Percentiles rank a stretch among this genome's conserved stretches.
Evolutionary conservation across 1,284 basidiomycete species (phyloP).

Genomic region (Irpex sp.): DNA sequence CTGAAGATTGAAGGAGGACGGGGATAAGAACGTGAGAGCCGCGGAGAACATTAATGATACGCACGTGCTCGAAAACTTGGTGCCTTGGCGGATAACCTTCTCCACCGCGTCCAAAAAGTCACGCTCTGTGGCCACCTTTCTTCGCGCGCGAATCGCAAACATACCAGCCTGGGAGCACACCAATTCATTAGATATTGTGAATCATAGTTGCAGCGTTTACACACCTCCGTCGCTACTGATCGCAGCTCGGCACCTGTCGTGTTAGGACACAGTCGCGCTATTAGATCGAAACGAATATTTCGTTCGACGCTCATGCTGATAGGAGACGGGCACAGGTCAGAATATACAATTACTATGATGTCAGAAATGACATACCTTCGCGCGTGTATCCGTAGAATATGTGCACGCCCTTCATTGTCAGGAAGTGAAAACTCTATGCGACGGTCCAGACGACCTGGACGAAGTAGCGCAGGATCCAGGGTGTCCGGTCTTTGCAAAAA

Average conservation of each 20-base stretch:
- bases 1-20: constrained; percentile 27
- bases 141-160: constrained; percentile 96
- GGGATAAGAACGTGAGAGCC: background rate
- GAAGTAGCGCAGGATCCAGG: constrained; percentile 92
- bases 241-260: constrained; percentile 97
- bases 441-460: constrained; percentile 95
- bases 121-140: constrained; percentile 96
- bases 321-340: constrained; percentile 5
- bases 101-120: constrained; percentile 98
- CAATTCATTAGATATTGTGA: background rate
- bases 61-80: constrained; percentile 91
- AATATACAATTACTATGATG: constrained; percentile 1
- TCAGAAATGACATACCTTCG: constrained; percentile 59
- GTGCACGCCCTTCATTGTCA: constrained; percentile 94
- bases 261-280: constrained; percentile 96
- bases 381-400: constrained; percentile 97
- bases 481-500: constrained; percentile 76
- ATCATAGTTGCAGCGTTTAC: constrained; percentile 17
- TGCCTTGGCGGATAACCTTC: constrained; percentile 97
- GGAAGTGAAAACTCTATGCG: constrained; percentile 95
- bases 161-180: constrained; percentile 75
- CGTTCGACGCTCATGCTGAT: constrained; percentile 94
- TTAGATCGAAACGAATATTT: constrained; percentile 96
- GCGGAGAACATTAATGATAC: constrained; percentile 26
- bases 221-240: constrained; percentile 92